phyloP scores from a whole-genome alignment of 192 early-diverging fungal genomes.

The Coemansia sp. region DNA sequence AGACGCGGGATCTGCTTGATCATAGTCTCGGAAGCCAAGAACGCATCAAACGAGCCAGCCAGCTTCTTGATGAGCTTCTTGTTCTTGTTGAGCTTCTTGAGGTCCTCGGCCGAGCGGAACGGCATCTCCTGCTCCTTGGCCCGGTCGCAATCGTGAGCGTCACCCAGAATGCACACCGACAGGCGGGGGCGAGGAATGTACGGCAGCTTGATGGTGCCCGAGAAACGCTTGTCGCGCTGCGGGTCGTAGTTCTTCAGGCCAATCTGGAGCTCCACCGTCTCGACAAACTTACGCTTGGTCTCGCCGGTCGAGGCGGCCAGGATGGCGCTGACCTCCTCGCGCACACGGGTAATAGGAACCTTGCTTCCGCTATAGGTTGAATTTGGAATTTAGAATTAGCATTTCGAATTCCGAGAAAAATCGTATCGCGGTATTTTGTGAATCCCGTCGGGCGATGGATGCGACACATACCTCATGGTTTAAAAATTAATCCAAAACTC shows the following conservation, averaged over 20 bases:
- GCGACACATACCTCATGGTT: too few species aligned
- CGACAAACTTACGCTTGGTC: slow-evolving; percentile 93
- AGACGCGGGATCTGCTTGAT: slow-evolving; percentile 99
- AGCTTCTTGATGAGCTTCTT: slow-evolving; percentile 99
- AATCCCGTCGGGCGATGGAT: background rate
- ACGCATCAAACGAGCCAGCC: slow-evolving; percentile 97
- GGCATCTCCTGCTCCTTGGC: slow-evolving; percentile 89
- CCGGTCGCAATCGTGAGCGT: slow-evolving; percentile 93
- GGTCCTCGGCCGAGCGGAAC: slow-evolving; percentile 92
- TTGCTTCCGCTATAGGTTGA: slow-evolving; percentile 58
- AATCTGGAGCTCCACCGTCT: slow-evolving; percentile 97
- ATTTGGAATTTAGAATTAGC: background rate
- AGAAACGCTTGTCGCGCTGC: slow-evolving; percentile 99
- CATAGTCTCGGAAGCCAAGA: slow-evolving; percentile 93
- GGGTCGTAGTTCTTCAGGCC: slow-evolving; percentile 99
- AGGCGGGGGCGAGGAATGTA: slow-evolving; percentile 93
- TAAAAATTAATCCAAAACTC: too few species aligned
- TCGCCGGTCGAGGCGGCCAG: slow-evolving; percentile 71
- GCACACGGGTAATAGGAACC: slow-evolving; percentile 86
- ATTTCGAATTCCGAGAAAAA: background rate
- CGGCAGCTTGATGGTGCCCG: slow-evolving; percentile 91
- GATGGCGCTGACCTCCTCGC: slow-evolving; percentile 72
- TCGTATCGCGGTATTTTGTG: background rate
- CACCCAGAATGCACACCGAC: slow-evolving; percentile 93
- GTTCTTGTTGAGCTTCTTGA: slow-evolving; percentile 99